These are phyloP conservation scores for Alternaria arborescens DNA, from an alignment of 2,329 filamentous ascomycete species.

Conservation along the genomic window DNA sequence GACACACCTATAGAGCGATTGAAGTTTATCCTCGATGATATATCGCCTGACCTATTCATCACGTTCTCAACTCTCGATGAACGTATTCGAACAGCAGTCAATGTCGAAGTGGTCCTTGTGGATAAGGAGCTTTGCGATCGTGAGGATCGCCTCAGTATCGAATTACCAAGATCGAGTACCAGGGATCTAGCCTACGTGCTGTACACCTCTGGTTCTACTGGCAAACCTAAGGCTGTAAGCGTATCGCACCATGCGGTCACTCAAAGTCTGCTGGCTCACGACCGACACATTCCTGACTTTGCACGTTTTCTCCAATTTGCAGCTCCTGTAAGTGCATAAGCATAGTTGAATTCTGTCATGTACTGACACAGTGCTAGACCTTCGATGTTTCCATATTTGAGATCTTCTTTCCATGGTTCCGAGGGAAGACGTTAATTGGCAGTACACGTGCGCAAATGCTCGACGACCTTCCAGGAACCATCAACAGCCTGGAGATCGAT, in stretches of 20 bases:
- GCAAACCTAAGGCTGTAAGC: slow-evolving; percentile 85
- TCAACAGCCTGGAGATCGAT: slow-evolving; percentile 74
- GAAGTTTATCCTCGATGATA: slow-evolving; percentile 81
- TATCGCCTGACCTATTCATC: slow-evolving; percentile 73
- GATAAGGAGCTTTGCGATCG: slow-evolving; percentile 48
- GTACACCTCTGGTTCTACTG: slow-evolving; percentile 92
- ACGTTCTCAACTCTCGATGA: slow-evolving; percentile 63
- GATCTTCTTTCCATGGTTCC: slow-evolving; percentile 85
- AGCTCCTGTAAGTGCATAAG: slow-evolving; percentile 61
- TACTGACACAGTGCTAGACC: slow-evolving; percentile 55
- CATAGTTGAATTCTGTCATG: not conserved
- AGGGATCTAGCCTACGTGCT: slow-evolving; percentile 80
- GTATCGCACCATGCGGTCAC: slow-evolving; percentile 82
- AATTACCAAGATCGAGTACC: slow-evolving; percentile 25
- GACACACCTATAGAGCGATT: slow-evolving; percentile 81
- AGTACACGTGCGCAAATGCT: slow-evolving; percentile 75
- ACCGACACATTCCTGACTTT: slow-evolving; percentile 78
- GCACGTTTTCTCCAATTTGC: slow-evolving; percentile 88
- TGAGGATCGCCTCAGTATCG: slow-evolving; percentile 26
- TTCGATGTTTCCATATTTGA: slow-evolving; percentile 97
- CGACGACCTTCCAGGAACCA: slow-evolving; percentile 73
- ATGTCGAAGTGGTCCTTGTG: slow-evolving; percentile 52
- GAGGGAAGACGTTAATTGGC: slow-evolving; percentile 76
- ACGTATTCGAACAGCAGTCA: slow-evolving; percentile 48
- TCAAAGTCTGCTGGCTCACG: slow-evolving; percentile 83